These are phyloP conservation scores for Mycena leptocephala DNA, from an alignment of 768 basidiomycete species.

Conservation along the genomic window DNA sequence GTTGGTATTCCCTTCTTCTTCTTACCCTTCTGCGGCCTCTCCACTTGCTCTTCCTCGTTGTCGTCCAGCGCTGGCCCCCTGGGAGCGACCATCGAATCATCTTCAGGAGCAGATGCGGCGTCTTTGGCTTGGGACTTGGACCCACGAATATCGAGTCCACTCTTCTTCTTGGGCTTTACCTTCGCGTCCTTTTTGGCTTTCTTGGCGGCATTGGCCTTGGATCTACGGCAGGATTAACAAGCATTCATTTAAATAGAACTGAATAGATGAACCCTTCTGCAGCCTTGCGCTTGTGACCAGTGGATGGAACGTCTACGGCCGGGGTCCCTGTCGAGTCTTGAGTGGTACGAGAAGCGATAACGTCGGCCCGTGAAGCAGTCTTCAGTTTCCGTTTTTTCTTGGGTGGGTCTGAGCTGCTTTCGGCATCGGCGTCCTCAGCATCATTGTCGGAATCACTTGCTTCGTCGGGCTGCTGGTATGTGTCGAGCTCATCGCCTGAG, in stretches of 20 bases:
- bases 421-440: neutral
- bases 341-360: neutral
- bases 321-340: slow-evolving; percentile 1
- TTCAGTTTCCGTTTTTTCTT: neutral
- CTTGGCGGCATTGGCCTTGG: neutral
- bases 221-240: neutral
- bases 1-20: neutral
- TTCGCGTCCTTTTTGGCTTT: neutral
- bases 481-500: neutral
- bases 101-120: neutral
- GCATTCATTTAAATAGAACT: neutral
- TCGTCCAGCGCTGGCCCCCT: slow-evolving; percentile 15
- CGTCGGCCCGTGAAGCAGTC: neutral
- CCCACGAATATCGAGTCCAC: neutral
- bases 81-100: neutral
- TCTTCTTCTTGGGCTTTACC: neutral
- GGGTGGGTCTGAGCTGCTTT: too few species aligned
- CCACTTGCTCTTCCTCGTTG: neutral
- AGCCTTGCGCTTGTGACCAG: neutral
- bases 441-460: neutral
- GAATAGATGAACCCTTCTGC: neutral
- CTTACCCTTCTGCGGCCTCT: neutral
- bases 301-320: neutral
- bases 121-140: neutral
- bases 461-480: neutral